phyloP scores from a whole-genome alignment of 78 protist genomes.

The Speleostelium caveatum region DNA sequence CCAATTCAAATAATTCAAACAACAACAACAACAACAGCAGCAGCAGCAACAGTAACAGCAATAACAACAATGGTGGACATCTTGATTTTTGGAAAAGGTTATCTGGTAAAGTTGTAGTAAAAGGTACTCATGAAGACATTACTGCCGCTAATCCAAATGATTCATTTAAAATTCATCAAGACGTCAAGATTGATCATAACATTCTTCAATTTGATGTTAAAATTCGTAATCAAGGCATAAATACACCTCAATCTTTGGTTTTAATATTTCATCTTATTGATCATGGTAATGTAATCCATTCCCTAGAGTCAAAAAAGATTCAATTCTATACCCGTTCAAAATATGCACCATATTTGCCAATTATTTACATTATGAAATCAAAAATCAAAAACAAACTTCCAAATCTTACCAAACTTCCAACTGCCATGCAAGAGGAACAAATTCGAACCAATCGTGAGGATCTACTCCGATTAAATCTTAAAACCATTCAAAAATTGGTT shows the following conservation, averaged over 20 bases:
- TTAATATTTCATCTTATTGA: constrained; percentile 16
- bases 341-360: constrained; percentile 28
- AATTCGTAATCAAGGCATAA: constrained; percentile 32
- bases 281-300: constrained; percentile 20
- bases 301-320: constrained; percentile 27
- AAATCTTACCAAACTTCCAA: neutral
- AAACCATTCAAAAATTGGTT: constrained; percentile 23
- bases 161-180: constrained; percentile 31
- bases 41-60: too few relatives aligned
- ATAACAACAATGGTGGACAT: neutral
- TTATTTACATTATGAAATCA: constrained; percentile 21
- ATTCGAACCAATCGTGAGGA: constrained; percentile 4
- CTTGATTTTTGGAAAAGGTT: neutral
- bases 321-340: constrained; percentile 22
- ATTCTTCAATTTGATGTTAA: constrained; percentile 26
- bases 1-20: too few relatives aligned
- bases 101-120: constrained; percentile 21
- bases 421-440: constrained; percentile 4
- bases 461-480: constrained; percentile 6
- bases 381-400: neutral
- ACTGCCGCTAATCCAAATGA: constrained; percentile 17
- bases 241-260: constrained; percentile 8
- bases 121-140: constrained; percentile 31
- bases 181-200: constrained; percentile 4
- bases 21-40: too few relatives aligned